These are phyloP conservation scores for Venturia aucupariae DNA, from an alignment of 2,329 filamentous ascomycete species.

Conservation along the genomic window DNA sequence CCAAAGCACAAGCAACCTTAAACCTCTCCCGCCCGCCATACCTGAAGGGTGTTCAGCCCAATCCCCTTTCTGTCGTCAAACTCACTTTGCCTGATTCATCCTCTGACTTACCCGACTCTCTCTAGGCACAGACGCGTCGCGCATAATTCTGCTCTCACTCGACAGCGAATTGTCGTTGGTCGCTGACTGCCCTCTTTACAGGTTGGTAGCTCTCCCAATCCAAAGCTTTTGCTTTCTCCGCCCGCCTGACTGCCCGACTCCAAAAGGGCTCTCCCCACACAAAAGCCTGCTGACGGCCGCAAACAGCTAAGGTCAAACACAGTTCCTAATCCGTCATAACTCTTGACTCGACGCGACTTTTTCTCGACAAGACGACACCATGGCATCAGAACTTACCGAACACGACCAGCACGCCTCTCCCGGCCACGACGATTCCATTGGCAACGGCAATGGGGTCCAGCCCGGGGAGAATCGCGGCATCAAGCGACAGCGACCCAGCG, in stretches of 20 bases:
- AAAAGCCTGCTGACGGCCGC: conserved; percentile 25
- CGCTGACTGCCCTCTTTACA: conserved; percentile 6
- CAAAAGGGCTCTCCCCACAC: conserved; percentile 27
- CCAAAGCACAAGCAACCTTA: conserved; percentile 9
- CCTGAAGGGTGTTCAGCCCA: conserved; percentile 12
- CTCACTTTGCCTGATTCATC: conserved; percentile 9
- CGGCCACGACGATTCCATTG: conserved; percentile 40
- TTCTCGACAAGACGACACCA: conserved; percentile 21
- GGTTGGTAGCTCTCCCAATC: conserved; percentile 5
- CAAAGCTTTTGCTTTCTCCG: conserved; percentile 3
- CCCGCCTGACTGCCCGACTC: background rate
- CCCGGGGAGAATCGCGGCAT: conserved; percentile 64
- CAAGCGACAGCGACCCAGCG: conserved; percentile 75
- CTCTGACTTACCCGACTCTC: background rate
- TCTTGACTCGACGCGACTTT: conserved; percentile 17
- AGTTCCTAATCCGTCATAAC: conserved; percentile 28
- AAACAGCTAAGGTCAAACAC: conserved; percentile 31
- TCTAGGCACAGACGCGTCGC: conserved; percentile 9
- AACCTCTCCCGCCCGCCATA: conserved; percentile 7
- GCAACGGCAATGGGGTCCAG: conserved; percentile 60
- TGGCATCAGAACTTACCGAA: conserved; percentile 41
- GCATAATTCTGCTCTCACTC: conserved; percentile 3
- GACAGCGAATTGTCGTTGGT: conserved; percentile 6
- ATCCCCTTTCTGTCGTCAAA: conserved; percentile 9
- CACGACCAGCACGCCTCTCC: conserved; percentile 43